Percentiles rank a stretch among this genome's conserved stretches.
Evolutionary conservation across 2,329 filamentous ascomycete species (phyloP).

Genomic region (Pestalotiopsis fici): DNA sequence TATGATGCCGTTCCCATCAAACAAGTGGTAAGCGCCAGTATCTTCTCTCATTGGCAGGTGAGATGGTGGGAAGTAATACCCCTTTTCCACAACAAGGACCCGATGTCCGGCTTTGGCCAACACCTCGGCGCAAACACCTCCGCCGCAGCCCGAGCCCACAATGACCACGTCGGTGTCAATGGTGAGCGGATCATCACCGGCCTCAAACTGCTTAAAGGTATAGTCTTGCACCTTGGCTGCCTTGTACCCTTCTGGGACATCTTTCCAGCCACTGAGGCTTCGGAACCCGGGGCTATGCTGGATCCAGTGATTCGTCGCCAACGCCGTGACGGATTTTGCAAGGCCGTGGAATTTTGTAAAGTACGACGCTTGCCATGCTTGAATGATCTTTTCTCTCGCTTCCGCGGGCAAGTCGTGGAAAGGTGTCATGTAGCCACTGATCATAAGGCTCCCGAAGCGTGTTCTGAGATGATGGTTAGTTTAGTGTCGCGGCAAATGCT

Average conservation of each 20-base stretch:
- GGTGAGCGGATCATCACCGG: constrained; percentile 40
- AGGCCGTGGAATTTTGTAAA: constrained; percentile 47
- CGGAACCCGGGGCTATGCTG: constrained; percentile 45
- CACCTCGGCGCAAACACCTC: constrained; percentile 68
- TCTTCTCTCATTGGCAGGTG: constrained; percentile 65
- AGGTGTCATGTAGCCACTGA: constrained; percentile 53
- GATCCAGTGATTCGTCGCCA: constrained; percentile 46
- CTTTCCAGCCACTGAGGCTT: constrained; percentile 44
- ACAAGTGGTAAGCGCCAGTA: constrained; percentile 56
- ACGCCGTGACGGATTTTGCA: constrained; percentile 40
- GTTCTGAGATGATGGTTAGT: constrained; percentile 35
- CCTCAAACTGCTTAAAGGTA: constrained; percentile 46
- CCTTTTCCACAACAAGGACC: constrained; percentile 71
- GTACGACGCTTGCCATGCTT: constrained; percentile 47
- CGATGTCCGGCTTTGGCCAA: constrained; percentile 51
- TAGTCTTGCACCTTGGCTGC: constrained; percentile 41
- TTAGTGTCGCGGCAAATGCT: neutral
- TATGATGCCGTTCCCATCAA: constrained; percentile 55
- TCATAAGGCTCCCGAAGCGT: constrained; percentile 47
- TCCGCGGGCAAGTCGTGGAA: constrained; percentile 48
- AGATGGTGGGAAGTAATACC: constrained; percentile 63
- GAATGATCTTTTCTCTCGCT: constrained; percentile 48
- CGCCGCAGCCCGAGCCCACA: constrained; percentile 72
- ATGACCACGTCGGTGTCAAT: constrained; percentile 70
- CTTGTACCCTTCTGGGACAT: constrained; percentile 36